phyloP scores from a whole-genome alignment of 192 early-diverging fungal genomes.

The Backusella mclennaniae region DNA sequence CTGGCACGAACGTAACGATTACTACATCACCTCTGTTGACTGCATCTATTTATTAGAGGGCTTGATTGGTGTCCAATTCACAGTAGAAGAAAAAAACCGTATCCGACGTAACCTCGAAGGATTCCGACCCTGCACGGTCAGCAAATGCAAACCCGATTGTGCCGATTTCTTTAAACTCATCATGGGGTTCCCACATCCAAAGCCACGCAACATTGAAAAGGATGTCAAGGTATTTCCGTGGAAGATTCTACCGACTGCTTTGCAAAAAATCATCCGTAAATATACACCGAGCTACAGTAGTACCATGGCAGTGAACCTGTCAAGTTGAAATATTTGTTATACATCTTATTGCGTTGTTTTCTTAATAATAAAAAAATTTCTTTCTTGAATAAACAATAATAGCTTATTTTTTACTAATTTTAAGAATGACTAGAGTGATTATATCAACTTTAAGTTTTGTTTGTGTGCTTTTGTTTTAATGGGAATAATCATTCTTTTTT shows the following conservation, averaged over 20 bases:
- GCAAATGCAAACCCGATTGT: conserved; percentile 74
- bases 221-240: conserved; percentile 87
- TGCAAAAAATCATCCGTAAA: conserved; percentile 80
- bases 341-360: not conserved
- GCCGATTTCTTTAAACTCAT: conserved; percentile 79
- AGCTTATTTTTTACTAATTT: not conserved
- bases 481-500: not conserved
- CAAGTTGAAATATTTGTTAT: not conserved
- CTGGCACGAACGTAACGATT: conserved; percentile 72
- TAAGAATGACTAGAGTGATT: not conserved
- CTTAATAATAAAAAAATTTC: not conserved
- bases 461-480: not conserved
- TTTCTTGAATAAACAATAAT: not conserved
- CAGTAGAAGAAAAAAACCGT: conserved; percentile 83
- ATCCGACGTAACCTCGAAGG: conserved; percentile 84
- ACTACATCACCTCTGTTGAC: conserved; percentile 78
- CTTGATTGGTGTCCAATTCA: conserved; percentile 72
- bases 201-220: conserved; percentile 86
- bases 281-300: conserved; percentile 58
- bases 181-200: conserved; percentile 81
- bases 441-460: not conserved
- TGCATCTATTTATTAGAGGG: conserved; percentile 75
- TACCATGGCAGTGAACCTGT: conserved; percentile 25
- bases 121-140: conserved; percentile 74
- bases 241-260: conserved; percentile 64